Base-by-base conservation (phyloP, 2,329 filamentous ascomycete species). In the Phialophora tarda region DNA sequence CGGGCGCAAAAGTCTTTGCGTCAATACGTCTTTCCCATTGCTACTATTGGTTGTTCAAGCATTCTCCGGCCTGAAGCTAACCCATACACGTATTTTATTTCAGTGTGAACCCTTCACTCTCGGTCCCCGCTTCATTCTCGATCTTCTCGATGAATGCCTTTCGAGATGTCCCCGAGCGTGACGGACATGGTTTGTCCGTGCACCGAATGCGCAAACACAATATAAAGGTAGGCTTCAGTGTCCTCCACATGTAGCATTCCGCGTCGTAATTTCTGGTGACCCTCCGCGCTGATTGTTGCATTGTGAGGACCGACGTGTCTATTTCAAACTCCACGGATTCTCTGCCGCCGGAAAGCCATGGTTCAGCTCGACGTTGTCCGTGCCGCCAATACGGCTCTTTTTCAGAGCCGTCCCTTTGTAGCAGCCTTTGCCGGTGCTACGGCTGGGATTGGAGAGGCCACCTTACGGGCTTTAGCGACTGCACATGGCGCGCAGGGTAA, bases 361-460 rank as follows among this genome's bases (percentile, higher is more conserved):
- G 32, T 61, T 54, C 53, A 64, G 10, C 61, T 67, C 30, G 30
- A 61, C 17, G 47, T 34, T 38, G 57, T 62, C 8, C 65, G 56
- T 32, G 17, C 56, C 23, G 21, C 47, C n/a, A 67, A 64, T 14
- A 51, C 62, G 10, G 47, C 47, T 21, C 41, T 67, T 11, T 47
- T 62, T 12, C 55, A 65, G 17, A 50, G 32, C 30, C 55, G 54
- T 17, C 65, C 62, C 11, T 51, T 66, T 1, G 58, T 65, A 21
- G 68, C 65, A 30, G 65, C 64, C 62, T 68, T 68, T 28, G 32
- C 64, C n/a, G 68, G 68, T 21, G 68, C 34, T 6, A 69, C 66
- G 2, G 17, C 51, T 23, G 66, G 66, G 4, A 63, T 69, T 38
- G 66, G 66, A 30, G 34, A 56, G 51, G 48, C 66, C 26, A 58